A percentile compares a stretch with the other conserved stretches of the same genome.
phyloP scores from a whole-genome alignment of 164 flowering plant genomes.

The Stephania cephalantha region DNA sequence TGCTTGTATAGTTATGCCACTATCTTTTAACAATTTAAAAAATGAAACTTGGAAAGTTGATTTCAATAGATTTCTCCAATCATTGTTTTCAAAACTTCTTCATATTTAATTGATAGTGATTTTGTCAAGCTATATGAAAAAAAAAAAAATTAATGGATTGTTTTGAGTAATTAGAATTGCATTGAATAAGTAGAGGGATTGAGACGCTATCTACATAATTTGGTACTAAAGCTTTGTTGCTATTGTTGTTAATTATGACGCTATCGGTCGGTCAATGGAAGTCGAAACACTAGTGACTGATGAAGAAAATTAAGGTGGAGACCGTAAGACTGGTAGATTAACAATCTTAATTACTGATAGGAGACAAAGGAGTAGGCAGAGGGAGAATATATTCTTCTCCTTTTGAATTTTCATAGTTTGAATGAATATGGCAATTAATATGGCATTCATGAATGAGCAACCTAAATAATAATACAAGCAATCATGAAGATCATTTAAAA shows the following conservation, averaged over 20 bases:
- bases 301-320: neutral
- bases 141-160: no score
- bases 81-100: neutral
- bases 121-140: no score
- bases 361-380: neutral
- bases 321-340: neutral
- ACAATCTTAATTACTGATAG: neutral
- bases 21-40: no score
- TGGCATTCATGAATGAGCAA: constrained; percentile 1
- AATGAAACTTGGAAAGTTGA: no score
- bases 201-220: no score
- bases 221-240: no score
- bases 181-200: neutral
- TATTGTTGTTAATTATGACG: neutral
- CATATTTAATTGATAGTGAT: neutral
- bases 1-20: no score
- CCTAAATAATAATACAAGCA: neutral
- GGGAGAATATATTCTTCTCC: neutral
- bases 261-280: neutral
- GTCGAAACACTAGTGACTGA: neutral
- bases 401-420: neutral
- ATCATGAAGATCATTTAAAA: neutral
- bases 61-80: neutral
- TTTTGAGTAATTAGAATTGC: no score
- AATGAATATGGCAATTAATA: neutral